Base-by-base conservation (phyloP, 352 stramenopile species). In the Phytophthora rubi region DNA sequence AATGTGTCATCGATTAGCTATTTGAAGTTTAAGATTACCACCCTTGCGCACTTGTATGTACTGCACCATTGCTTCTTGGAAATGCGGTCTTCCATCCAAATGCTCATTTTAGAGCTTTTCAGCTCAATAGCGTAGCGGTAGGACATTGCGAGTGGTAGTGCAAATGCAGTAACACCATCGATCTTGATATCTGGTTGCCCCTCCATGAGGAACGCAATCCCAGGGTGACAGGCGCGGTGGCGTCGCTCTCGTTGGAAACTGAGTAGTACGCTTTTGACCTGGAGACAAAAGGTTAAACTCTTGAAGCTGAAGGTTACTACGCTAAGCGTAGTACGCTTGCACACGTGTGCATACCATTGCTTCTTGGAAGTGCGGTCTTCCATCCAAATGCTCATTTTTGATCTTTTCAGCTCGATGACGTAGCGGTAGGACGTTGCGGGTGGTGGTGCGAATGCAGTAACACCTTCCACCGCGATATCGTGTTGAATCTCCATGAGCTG, bases 111-210 rank as follows among this genome's bases (percentile, higher is more conserved):
- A 6, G 15, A 21, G 13, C 15, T 23, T 8, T 48, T 48, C 15
- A 48, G 42, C 42, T 48, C 15, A 10, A 48, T 48, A 10, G 18
- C 42, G 15, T 48, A 48, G 42, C 42, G 42, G 13, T 57, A 66
- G 2, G n/a, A 37, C 9, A 44, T 45, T 15, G 35, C 0, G 0
- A 61, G 55, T 1, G 26, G 32, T 16, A 21, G 2, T 2, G 23
- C 13, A n/a, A 67, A 75, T n/a, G 52, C n/a, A 15, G 62, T 71
- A 0, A 59, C 23, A 6, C 68, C 68, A 4, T 70, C 55, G 7
- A 42, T 13, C 35, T 4, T 5, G 10, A 16, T 16, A 42, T 42
- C 35, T 42, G 0, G 35, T 42, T 16, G 35, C 35, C 10, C 10
- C 10, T 16, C 23, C 23, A 26, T 26, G 23, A 26, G 23, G 23